These are phyloP conservation scores for Aspergillus sp. DNA, from an alignment of 2,329 filamentous ascomycete genomes.

Conservation along the genomic window DNA sequence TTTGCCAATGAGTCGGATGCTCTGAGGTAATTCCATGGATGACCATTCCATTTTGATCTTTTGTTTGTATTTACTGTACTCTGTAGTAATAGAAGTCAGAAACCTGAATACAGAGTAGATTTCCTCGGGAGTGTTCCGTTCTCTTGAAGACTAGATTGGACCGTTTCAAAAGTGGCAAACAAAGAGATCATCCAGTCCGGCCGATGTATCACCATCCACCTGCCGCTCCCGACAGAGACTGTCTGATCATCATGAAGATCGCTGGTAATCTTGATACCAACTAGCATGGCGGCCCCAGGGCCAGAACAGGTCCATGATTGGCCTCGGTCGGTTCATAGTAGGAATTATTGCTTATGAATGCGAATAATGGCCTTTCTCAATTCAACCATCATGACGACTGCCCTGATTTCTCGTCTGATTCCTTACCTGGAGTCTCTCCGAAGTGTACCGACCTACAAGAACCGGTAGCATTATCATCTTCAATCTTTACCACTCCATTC, in stretches of 20 bases:
- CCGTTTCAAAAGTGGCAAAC: too few species aligned
- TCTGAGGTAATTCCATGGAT: too few species aligned
- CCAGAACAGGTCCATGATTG: not conserved
- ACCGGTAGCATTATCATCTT: not conserved
- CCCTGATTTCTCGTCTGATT: not conserved
- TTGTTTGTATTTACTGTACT: too few species aligned
- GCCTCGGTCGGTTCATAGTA: not conserved
- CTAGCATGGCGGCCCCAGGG: not conserved
- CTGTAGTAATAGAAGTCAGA: too few species aligned
- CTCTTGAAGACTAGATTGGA: not conserved
- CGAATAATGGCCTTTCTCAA: too few species aligned
- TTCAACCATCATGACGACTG: not conserved
- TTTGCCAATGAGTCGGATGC: constrained; percentile 15
- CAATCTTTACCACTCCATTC: not conserved
- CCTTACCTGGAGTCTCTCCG: not conserved
- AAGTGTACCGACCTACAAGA: not conserved
- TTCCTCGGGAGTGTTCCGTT: not conserved
- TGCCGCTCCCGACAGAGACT: not conserved
- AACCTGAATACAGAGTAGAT: too few species aligned
- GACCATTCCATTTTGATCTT: too few species aligned
- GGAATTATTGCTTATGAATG: not conserved
- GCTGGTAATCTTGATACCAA: constrained; percentile 1
- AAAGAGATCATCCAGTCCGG: too few species aligned
- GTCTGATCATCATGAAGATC: constrained; percentile 7
- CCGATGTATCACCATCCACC: not conserved